Base-by-base conservation (phyloP, 768 basidiomycete species). In the Lentinus brumalis region DNA sequence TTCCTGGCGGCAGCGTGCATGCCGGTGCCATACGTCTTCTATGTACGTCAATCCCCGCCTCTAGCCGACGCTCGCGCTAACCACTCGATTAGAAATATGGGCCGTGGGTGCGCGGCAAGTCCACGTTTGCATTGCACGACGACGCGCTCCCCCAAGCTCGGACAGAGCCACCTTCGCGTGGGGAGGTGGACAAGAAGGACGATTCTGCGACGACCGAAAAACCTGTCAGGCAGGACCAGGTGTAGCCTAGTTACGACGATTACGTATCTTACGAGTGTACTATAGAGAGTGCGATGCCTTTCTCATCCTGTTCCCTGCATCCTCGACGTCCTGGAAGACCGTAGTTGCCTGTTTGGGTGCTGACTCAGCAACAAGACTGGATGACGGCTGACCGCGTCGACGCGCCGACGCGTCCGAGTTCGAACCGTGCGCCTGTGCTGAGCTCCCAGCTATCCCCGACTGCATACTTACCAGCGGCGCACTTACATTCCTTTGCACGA, bases 11-110 rank as follows among this genome's bases (percentile, higher is more conserved):
- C 82, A 10, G 73, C 71, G 2, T 86, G 84, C 69, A 78, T 77
- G 66, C 85, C 84, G 3, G 77, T 87, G 47, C 86, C 85, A 3
- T 72, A 82, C 32, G 66, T 86, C 16, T 84, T 87, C 66, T 85
- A 76, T 69, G 84, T 83, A 66, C 65, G 84, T 77, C 4, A 14
- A 30, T 29, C 5, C 12, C 16, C 29, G 16, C 18, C 15, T 14
- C 29, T 18, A 18, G 8, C 14, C 32, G 29, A 6, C 14, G 7
- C 35, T 21, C 38, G 18, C 5, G 29, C 39, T 40, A 26, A 50
- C 40, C 7, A 14, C 46, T 35, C 0, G 16, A 12, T 26, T 18
- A 67, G 66, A 56, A 46, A 26, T 67, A 65, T 18, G 66, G 66
- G 4, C 53, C 63, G 2, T 62, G 54, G 52, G 55, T 67, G 10